These are phyloP conservation scores for Tripterygium wilfordii DNA, from an alignment of 177 flowering plant species.

Conservation along the genomic window DNA sequence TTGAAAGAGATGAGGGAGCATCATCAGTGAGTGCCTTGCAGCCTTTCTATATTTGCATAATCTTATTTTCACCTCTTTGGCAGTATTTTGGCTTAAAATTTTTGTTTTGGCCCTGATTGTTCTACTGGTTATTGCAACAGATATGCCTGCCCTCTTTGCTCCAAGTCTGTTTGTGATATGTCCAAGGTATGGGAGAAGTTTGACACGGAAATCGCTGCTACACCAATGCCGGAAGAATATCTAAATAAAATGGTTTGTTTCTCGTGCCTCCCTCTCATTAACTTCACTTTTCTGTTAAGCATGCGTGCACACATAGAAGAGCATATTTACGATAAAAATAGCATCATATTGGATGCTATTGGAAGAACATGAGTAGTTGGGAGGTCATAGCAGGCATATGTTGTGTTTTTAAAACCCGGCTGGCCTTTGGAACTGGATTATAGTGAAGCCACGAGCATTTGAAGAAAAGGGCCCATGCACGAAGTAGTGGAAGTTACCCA, in stretches of 20 bases:
- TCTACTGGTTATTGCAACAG: slow-evolving; percentile 23
- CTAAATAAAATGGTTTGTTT: slow-evolving; percentile 55
- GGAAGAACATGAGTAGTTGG: too few relatives aligned
- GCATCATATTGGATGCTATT: too few relatives aligned
- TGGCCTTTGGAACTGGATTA: too few relatives aligned
- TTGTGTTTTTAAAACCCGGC: too few relatives aligned
- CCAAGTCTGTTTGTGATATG: slow-evolving; percentile 95
- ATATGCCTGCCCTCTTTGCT: slow-evolving; percentile 93
- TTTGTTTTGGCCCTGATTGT: neutral
- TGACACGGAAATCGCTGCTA: slow-evolving; percentile 84
- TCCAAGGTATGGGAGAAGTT: slow-evolving; percentile 89
- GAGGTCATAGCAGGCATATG: too few relatives aligned
- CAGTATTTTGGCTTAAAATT: too few relatives aligned
- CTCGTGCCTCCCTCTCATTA: slow-evolving; percentile 8
- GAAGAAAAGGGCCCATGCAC: too few relatives aligned
- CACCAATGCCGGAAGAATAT: slow-evolving; percentile 81
- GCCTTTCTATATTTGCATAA: neutral
- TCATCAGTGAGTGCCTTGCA: slow-evolving; percentile 53
- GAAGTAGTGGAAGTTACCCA: too few relatives aligned
- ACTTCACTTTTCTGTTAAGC: neutral
- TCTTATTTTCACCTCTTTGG: neutral
- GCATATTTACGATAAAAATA: too few relatives aligned
- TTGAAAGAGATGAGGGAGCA: slow-evolving; percentile 89
- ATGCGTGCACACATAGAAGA: neutral
- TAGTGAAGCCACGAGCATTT: too few relatives aligned